phyloP scores from a whole-genome alignment of 2,329 filamentous ascomycete genomes.

The Talaromyces islandicus region DNA sequence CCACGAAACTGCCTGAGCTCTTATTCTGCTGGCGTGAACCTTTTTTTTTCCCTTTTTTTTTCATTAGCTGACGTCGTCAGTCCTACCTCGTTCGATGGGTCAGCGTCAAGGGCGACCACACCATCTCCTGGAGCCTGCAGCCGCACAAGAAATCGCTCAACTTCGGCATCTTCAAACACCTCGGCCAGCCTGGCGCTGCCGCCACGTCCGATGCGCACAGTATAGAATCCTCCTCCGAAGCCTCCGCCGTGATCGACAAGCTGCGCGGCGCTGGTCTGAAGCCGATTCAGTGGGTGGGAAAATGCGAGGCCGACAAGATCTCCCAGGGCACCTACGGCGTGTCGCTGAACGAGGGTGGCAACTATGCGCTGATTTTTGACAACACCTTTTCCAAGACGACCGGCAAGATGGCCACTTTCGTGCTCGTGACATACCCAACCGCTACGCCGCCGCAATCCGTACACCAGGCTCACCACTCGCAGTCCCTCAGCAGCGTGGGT shows the following conservation, averaged over 20 bases:
- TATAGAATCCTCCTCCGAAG: slow-evolving; percentile 29
- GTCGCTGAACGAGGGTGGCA: slow-evolving; percentile 66
- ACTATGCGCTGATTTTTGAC: slow-evolving; percentile 96
- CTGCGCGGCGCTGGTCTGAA: slow-evolving; percentile 57
- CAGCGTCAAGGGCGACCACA: slow-evolving; percentile 80
- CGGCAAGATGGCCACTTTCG: slow-evolving; percentile 91
- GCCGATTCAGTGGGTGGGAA: slow-evolving; percentile 73
- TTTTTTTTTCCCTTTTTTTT: background rate
- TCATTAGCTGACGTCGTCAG: slow-evolving; percentile 45
- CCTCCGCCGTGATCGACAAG: slow-evolving; percentile 61
- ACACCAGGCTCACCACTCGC: slow-evolving; percentile 47
- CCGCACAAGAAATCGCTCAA: slow-evolving; percentile 98
- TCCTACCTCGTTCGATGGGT: slow-evolving; percentile 98
- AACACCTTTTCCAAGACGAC: slow-evolving; percentile 97
- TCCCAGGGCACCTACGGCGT: slow-evolving; percentile 87
- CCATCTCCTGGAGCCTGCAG: slow-evolving; percentile 95
- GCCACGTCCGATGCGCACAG: slow-evolving; percentile 39
- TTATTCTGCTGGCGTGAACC: background rate
- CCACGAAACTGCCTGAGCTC: background rate
- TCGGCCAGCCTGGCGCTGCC: slow-evolving; percentile 59
- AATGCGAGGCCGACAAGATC: slow-evolving; percentile 94
- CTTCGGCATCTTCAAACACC: slow-evolving; percentile 97
- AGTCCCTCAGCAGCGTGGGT: slow-evolving; percentile 33
- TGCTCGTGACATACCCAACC: slow-evolving; percentile 88
- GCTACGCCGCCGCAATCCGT: slow-evolving; percentile 46